Evolutionary conservation across 192 early-diverging fungal genomes (phyloP), one percentile per base, ranked within the genome.

Genomic region (Dissophora ornata): DNA sequence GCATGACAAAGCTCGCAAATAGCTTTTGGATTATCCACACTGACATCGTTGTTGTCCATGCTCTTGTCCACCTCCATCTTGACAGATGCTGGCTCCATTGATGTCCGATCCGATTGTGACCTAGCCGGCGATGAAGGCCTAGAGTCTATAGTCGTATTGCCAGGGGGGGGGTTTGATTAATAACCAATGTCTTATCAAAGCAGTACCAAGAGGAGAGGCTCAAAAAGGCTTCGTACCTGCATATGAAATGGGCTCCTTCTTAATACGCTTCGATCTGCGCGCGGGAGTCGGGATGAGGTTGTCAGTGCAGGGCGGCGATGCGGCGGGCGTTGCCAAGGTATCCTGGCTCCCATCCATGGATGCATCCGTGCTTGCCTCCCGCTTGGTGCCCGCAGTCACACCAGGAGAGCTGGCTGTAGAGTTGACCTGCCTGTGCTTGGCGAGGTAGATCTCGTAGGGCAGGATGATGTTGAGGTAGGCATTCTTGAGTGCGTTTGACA

Each of bases 401-500:
- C 11, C 46, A 22, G 68, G 24, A 11, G 62, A 57, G 45, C 47
- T 44, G 11, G 26, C 40, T 6, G 40, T 34, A 25, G 54, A 62
- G 44, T 25, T 66, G 22, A 33, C 34, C 18, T n/a, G n/a, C 22
- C 64, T 71, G 52, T 68, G 80, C 41, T 87, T 83, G 34, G 80
- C 79, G 40, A 87, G 56, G 53, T 90, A 89, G 24, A 78, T 63
- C 62, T 89, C 89, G 55, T 88, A 90, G 15, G 89, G 88, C 62
- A 87, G 71, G 38, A 90, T 84, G 40, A 88, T 84, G 34, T 89
- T 86, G 19, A 80, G 73, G 71, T 89, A 90, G 40, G 84, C 82
- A 30, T 83, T 82, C 65, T 90, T 91, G 28, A 90, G 80, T 19
- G 87, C 81, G 41, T 88, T 91, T 10, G 89, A 89, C 80, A 87